A percentile compares a stretch with the other conserved stretches of the same genome.
Evolutionary conservation across 1,284 basidiomycete genomes (phyloP).

Genomic region (Stygiomarasmius scandens): DNA sequence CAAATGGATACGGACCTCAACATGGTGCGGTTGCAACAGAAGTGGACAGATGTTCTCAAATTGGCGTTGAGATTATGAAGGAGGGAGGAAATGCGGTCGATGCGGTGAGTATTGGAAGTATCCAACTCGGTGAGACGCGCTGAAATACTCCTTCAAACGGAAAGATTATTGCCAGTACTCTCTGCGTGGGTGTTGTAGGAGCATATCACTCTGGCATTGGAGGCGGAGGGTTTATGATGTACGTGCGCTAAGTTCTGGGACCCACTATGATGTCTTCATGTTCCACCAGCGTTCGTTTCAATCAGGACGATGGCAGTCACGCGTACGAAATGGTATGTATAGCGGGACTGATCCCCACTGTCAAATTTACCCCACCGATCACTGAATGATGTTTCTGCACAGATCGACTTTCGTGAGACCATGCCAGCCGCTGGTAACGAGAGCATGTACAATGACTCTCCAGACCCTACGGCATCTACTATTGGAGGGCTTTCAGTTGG

Average conservation of each 20-base stretch:
- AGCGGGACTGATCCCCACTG: background rate
- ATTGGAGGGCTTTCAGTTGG: conserved; percentile 57
- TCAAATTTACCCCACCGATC: conserved; percentile 12
- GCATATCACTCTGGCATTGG: conserved; percentile 32
- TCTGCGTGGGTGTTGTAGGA: conserved; percentile 48
- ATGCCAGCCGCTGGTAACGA: conserved; percentile 43
- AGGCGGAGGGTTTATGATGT: conserved; percentile 32
- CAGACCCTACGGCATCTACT: conserved; percentile 31
- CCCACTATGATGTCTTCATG: background rate
- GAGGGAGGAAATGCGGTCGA: conserved; percentile 62
- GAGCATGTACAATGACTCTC: conserved; percentile 44
- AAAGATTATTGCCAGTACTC: conserved; percentile 47
- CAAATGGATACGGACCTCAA: conserved; percentile 6
- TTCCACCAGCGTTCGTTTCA: conserved; percentile 37
- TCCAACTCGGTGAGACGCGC: background rate
- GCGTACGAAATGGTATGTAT: conserved; percentile 10
- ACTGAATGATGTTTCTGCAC: conserved; percentile 20
- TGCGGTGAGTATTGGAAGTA: conserved; percentile 33
- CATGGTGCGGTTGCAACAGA: conserved; percentile 29
- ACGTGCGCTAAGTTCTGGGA: background rate
- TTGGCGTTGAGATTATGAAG: conserved; percentile 50
- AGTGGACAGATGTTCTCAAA: conserved; percentile 30
- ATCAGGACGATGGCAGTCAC: conserved; percentile 17
- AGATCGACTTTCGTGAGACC: conserved; percentile 61
- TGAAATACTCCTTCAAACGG: conserved; percentile 7